These are phyloP conservation scores for Westerdykella sp. DNA, from an alignment of 2,329 filamentous ascomycete genomes.

Conservation along the genomic window DNA sequence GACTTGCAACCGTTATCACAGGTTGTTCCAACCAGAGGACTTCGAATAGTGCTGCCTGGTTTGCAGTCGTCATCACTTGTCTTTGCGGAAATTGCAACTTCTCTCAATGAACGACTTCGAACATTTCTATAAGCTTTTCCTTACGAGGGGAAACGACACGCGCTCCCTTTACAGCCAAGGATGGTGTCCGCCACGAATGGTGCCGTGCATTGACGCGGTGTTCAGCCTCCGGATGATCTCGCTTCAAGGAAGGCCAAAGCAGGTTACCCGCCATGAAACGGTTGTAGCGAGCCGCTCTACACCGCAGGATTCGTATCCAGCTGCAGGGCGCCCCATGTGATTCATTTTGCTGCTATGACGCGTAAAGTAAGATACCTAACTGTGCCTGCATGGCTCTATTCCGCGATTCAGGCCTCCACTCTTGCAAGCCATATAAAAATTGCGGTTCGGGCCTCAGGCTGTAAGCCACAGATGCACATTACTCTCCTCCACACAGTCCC, in stretches of 20 bases:
- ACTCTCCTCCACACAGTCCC: not conserved
- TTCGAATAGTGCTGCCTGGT: slow-evolving; percentile 28
- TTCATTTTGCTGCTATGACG: slow-evolving; percentile 18
- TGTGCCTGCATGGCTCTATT: too few species aligned
- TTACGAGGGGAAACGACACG: too few species aligned
- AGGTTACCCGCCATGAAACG: too few species aligned
- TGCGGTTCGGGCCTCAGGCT: slow-evolving; percentile 14
- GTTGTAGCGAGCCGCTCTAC: slow-evolving; percentile 13
- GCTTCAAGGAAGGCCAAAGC: too few species aligned
- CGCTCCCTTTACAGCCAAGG: too few species aligned
- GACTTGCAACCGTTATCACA: slow-evolving; percentile 11
- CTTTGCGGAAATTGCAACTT: not conserved
- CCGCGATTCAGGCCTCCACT: not conserved
- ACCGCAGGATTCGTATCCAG: slow-evolving; percentile 8
- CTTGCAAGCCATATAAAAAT: slow-evolving; percentile 22
- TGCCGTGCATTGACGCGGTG: too few species aligned
- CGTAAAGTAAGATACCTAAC: slow-evolving; percentile 5
- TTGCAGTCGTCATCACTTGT: slow-evolving; percentile 12
- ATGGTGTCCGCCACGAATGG: too few species aligned
- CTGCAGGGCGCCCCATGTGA: slow-evolving; percentile 18
- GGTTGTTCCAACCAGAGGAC: slow-evolving; percentile 19
- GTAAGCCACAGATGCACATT: slow-evolving; percentile 3
- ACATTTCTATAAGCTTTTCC: too few species aligned
- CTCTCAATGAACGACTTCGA: too few species aligned
- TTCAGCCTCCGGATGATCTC: too few species aligned